Percentiles rank a stretch among this genome's conserved stretches.
Evolutionary conservation across 2,329 filamentous ascomycete genomes (phyloP).

Genomic region (Colletotrichum higginsianum): DNA sequence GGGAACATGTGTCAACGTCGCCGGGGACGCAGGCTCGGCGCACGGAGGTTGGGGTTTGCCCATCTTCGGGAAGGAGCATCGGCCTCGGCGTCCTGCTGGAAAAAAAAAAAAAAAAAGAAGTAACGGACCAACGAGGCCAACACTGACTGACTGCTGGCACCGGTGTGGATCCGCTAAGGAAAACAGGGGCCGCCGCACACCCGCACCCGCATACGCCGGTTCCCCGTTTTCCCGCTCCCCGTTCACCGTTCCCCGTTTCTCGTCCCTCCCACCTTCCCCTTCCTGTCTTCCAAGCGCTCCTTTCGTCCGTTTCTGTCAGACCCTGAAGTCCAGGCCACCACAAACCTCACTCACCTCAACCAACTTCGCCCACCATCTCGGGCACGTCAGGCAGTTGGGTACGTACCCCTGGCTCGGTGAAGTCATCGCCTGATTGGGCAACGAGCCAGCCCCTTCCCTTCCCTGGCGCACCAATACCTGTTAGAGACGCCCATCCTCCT

Average conservation of each 20-base stretch:
- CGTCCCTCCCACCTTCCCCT: background rate
- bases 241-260: constrained; percentile 9
- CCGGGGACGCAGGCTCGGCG: constrained; percentile 27
- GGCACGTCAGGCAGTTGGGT: background rate
- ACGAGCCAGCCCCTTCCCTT: background rate
- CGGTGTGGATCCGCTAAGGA: background rate
- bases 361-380: background rate
- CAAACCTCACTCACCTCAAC: background rate
- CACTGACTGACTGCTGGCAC: background rate
- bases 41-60: background rate
- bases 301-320: constrained; percentile 1
- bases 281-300: constrained; percentile 3
- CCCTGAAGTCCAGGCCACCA: constrained; percentile 5
- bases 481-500: background rate
- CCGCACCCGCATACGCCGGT: constrained; percentile 9
- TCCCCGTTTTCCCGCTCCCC: constrained; percentile 26
- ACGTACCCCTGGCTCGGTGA: constrained; percentile 28
- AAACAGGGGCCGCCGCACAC: background rate
- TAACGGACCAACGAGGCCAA: background rate
- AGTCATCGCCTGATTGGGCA: constrained; percentile 28
- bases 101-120: background rate
- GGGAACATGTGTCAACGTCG: constrained; percentile 22
- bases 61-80: background rate
- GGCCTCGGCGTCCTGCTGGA: no score
- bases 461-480: background rate